These are phyloP conservation scores for Claviceps sorghi DNA, from an alignment of 2,329 filamentous ascomycete species.

Conservation along the genomic window DNA sequence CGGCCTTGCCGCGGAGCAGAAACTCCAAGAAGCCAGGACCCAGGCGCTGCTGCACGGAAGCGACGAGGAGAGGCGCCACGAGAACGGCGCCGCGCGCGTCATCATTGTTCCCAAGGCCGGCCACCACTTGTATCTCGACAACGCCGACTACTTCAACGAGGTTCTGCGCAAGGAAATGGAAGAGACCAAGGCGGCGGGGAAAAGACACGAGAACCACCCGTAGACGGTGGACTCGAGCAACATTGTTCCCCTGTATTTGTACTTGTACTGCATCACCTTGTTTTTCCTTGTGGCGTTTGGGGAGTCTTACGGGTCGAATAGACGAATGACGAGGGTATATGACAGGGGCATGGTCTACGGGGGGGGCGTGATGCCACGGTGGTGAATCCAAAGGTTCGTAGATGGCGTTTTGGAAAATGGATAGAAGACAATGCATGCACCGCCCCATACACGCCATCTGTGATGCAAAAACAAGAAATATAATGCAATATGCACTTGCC, in stretches of 20 bases:
- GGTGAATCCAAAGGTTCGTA: too few species aligned
- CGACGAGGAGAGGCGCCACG: slow-evolving; percentile 51
- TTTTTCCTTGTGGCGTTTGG: background rate
- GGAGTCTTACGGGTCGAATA: too few species aligned
- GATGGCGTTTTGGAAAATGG: too few species aligned
- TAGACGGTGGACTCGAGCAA: too few species aligned
- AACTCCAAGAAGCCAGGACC: slow-evolving; percentile 53
- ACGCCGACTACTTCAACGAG: slow-evolving; percentile 42
- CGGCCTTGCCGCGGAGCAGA: slow-evolving; percentile 65
- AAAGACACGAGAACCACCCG: background rate
- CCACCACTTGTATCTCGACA: slow-evolving; percentile 46
- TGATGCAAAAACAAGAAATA: too few species aligned
- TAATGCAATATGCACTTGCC: too few species aligned
- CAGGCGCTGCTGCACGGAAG: slow-evolving; percentile 47
- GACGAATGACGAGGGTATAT: too few species aligned
- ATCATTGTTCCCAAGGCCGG: slow-evolving; percentile 53
- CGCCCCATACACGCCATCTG: too few species aligned
- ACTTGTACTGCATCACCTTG: background rate
- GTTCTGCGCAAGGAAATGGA: slow-evolving; percentile 38
- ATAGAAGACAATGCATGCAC: too few species aligned
- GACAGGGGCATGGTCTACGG: too few species aligned
- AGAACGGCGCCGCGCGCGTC: slow-evolving; percentile 73
- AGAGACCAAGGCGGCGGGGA: slow-evolving; percentile 25
- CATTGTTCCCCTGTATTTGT: background rate
- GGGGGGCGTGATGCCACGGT: too few species aligned